phyloP scores from a whole-genome alignment of 2,329 filamentous ascomycete species.

The Colletotrichum melonis region DNA sequence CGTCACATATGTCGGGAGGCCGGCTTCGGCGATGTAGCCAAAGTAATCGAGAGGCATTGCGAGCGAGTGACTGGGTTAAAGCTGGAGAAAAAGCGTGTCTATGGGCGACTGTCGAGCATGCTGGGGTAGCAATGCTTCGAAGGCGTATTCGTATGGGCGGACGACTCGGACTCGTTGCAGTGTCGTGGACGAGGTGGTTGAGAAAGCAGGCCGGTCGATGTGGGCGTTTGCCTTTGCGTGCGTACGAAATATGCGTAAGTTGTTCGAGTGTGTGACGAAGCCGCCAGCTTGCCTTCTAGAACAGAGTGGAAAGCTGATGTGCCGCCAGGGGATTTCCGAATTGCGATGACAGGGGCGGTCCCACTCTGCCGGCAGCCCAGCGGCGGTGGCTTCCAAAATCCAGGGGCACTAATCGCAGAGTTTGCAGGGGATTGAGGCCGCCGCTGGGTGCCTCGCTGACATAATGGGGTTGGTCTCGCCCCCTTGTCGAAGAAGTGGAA shows the following conservation, averaged over 20 bases:
- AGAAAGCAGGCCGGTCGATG: background rate
- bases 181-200: conserved; percentile 6
- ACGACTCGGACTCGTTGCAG: background rate
- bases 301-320: conserved; percentile 21
- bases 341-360: conserved; percentile 25
- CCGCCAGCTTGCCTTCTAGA: conserved; percentile 29
- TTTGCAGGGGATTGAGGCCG: conserved; percentile 7
- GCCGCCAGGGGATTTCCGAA: conserved; percentile 13
- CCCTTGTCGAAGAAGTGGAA: background rate
- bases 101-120: conserved; percentile 1
- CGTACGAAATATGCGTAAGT: too few relatives aligned
- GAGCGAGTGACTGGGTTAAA: conserved; percentile 10
- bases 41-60: conserved; percentile 66
- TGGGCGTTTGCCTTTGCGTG: background rate
- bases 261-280: background rate
- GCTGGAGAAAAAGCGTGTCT: background rate
- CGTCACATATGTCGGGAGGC: conserved; percentile 61
- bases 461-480: background rate
- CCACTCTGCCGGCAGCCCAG: conserved; percentile 3
- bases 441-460: conserved; percentile 4
- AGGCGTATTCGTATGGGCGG: background rate
- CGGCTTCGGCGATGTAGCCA: conserved; percentile 57
- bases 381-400: background rate
- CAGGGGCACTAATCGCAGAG: conserved; percentile 11
- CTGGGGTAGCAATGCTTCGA: background rate